Percentiles rank a stretch among this genome's conserved stretches.
phyloP scores from a whole-genome alignment of 805 yeast genomes.

The Pichia cabralensis region DNA sequence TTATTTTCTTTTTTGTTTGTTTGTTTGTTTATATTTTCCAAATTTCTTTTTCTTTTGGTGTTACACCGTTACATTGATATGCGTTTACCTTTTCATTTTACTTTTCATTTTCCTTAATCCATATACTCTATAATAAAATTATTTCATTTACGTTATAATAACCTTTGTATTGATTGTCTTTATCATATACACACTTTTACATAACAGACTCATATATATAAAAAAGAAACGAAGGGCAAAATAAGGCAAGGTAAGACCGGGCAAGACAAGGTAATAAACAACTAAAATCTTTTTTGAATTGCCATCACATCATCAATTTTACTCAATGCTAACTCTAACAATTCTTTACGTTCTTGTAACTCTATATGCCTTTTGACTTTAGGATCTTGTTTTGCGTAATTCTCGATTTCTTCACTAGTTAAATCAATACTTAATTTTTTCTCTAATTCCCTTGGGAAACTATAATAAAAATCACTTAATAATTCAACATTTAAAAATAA shows the following conservation, averaged over 20 bases:
- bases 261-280: not conserved
- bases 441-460: slow-evolving; percentile 91
- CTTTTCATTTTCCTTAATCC: too few relatives aligned
- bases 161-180: too few relatives aligned
- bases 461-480: slow-evolving; percentile 88
- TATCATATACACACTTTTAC: not conserved
- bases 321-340: slow-evolving; percentile 70
- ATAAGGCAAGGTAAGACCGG: too few relatives aligned
- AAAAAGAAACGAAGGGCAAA: not conserved
- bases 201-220: not conserved
- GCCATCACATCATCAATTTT: slow-evolving; percentile 83
- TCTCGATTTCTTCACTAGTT: slow-evolving; percentile 68
- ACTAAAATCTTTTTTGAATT: slow-evolving; percentile 33
- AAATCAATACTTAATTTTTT: slow-evolving; percentile 53
- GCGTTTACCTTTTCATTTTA: too few relatives aligned
- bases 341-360: slow-evolving; percentile 84
- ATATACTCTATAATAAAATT: too few relatives aligned
- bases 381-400: slow-evolving; percentile 91
- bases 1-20: not conserved
- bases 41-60: not conserved
- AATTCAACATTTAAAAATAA: slow-evolving; percentile 88
- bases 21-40: not conserved
- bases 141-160: too few relatives aligned
- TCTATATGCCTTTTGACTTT: slow-evolving; percentile 85
- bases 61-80: too few relatives aligned